Base-by-base conservation (phyloP, 1,284 basidiomycete species). In the Sphagnurus paluster region DNA sequence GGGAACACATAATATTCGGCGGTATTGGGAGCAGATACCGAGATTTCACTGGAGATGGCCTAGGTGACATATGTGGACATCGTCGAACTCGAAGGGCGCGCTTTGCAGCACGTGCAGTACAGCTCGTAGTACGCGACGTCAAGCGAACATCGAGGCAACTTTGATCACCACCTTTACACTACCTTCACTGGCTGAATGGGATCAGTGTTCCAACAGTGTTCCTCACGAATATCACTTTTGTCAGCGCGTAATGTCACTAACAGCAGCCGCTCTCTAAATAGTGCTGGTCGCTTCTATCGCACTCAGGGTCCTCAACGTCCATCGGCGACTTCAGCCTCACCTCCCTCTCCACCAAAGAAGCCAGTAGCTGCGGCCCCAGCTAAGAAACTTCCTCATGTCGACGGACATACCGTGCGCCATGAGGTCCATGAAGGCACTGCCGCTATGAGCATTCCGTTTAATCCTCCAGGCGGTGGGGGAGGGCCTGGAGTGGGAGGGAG, bases 401-500 rank as follows among this genome's bases (percentile, higher is more conserved):
- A 52, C 25, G 48, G 32, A 5, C 51, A 48, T 33, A 51, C 54
- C 5, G 49, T 57, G 19, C 63, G 61, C 5, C 71, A 71, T 58
- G 68, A 74, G 50, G 66, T 64, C 0, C 71, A 68, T 3, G 73
- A 73, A 46, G 66, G 66, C 13, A 69, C 56, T 11, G 54, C 61
- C 24, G 56, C 64, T 4, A 44, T 70, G 24, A 70, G 56, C 50
- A 49, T 66, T 28, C 69, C 72, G 1, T 70, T 69, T 46, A 74
- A 74, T 50, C 67, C 70, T 28, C 71, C 71, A 19, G 71, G 71
- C 20, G 67, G 62, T 29, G 64, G 61, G 3, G 62, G 51, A 20
- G 60, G 67, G 37, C 52, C 61, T 9, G 63, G 61, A 21, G 48
- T 61, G 13, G 65, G 63, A 11, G 64, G 63, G 2, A 56, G 54